Conservation (phyloP, 2,329 filamentous ascomycete genomes). For the Fusarium sp. region DNA sequence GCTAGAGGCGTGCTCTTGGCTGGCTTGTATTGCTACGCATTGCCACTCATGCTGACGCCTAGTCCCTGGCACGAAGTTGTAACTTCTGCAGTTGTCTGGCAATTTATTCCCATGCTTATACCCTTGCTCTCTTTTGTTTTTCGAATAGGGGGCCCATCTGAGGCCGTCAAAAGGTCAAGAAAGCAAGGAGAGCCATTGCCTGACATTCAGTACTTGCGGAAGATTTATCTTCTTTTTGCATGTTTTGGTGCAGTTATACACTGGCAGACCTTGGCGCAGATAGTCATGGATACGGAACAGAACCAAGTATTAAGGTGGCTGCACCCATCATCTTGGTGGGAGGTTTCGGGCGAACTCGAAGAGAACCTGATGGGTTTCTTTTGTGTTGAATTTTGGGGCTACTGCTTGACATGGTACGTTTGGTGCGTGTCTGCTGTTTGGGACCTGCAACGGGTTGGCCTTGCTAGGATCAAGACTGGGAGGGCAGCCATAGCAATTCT, state of each 20-base stretch:
- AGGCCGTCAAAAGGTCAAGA: too few species aligned
- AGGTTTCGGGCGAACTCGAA: background rate
- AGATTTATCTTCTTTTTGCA: background rate
- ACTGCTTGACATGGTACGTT: slow-evolving; percentile 4
- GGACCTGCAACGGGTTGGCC: slow-evolving; percentile 19
- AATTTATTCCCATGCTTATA: slow-evolving; percentile 14
- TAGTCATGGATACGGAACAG: background rate
- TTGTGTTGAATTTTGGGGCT: slow-evolving; percentile 12
- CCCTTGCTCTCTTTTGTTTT: background rate
- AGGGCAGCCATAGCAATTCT: background rate
- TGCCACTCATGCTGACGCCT: slow-evolving; percentile 7
- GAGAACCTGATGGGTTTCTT: slow-evolving; percentile 5
- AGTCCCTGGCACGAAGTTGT: slow-evolving; percentile 1
- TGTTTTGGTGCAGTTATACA: background rate
- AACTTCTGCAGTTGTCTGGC: slow-evolving; percentile 15
- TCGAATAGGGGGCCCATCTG: background rate
- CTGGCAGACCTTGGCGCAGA: background rate
- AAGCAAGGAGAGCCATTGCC: background rate
- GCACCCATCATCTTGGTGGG: background rate
- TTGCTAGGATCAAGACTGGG: background rate
- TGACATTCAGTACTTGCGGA: background rate
- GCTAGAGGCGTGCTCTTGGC: background rate
- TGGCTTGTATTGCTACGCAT: background rate
- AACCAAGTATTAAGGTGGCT: background rate
- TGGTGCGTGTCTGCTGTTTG: slow-evolving; percentile 15